A percentile compares a stretch with the other conserved stretches of the same genome.
These are phyloP conservation scores for Erigeron philadelphicus DNA, from an alignment of 140 eudicot genomes.

Conservation along the genomic window DNA sequence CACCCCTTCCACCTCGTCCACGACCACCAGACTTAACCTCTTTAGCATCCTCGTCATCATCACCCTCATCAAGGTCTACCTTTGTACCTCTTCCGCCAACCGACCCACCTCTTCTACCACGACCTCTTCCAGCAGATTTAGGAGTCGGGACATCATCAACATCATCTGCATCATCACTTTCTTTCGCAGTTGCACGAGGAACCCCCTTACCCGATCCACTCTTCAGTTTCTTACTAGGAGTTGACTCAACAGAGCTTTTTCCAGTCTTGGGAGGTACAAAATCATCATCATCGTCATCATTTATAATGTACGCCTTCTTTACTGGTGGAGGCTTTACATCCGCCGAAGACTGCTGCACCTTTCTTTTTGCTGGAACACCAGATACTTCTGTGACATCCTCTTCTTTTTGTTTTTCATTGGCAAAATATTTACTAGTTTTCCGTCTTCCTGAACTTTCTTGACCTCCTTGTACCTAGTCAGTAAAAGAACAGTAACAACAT, in stretches of 20 bases:
- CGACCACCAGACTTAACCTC: slow-evolving; percentile 67
- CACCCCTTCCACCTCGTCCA: slow-evolving; percentile 88
- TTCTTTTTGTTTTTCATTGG: slow-evolving; percentile 40
- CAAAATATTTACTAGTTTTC: slow-evolving; percentile 84
- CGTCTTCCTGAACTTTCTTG: slow-evolving; percentile 73
- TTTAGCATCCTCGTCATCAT: slow-evolving; percentile 48
- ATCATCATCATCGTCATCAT: slow-evolving; percentile 44
- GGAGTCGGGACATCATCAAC: slow-evolving; percentile 34
- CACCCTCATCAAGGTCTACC: slow-evolving; percentile 51
- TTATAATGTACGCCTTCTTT: slow-evolving; percentile 47
- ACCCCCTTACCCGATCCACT: slow-evolving; percentile 61
- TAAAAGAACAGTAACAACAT: neutral
- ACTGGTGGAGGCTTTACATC: slow-evolving; percentile 50
- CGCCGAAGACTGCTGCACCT: slow-evolving; percentile 37
- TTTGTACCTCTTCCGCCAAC: slow-evolving; percentile 37
- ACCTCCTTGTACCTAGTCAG: slow-evolving; percentile 46
- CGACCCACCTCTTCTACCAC: slow-evolving; percentile 54
- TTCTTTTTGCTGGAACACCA: slow-evolving; percentile 55
- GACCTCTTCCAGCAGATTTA: slow-evolving; percentile 82
- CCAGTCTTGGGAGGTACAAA: slow-evolving; percentile 45
- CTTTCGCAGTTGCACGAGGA: slow-evolving; percentile 32
- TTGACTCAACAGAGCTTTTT: slow-evolving; percentile 41
- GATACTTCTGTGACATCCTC: slow-evolving; percentile 47
- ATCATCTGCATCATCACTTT: slow-evolving; percentile 46
- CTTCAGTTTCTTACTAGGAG: slow-evolving; percentile 72